Conservation (phyloP, 306 rosid species). For the Pterocarpus macrocarpus region DNA sequence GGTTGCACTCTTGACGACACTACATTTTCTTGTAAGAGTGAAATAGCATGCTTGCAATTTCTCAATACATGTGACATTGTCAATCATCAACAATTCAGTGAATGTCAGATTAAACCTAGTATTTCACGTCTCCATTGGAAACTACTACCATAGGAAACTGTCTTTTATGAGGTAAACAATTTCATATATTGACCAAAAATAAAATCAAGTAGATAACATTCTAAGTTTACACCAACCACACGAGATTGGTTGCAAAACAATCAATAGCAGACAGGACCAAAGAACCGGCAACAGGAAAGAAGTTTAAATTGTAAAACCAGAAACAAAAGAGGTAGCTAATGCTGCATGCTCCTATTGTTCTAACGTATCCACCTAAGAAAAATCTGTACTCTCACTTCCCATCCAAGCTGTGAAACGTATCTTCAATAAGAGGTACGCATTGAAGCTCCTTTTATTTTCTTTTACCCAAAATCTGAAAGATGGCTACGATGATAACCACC, state of each 20-base stretch:
- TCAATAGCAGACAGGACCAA: constrained; percentile 9
- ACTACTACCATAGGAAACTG: not conserved
- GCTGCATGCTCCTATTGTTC: constrained; percentile 47
- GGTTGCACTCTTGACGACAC: constrained; percentile 53
- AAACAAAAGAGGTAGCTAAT: constrained; percentile 24
- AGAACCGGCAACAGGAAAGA: not conserved
- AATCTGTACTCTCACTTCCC: constrained; percentile 40
- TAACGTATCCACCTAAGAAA: constrained; percentile 28
- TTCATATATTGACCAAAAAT: constrained; percentile 2
- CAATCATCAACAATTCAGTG: constrained; percentile 11
- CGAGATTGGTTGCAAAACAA: constrained; percentile 36
- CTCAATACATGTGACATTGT: constrained; percentile 27
- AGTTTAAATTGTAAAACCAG: constrained; percentile 31
- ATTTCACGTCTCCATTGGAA: not conserved
- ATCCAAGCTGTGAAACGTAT: constrained; percentile 41
- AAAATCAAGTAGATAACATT: constrained; percentile 1
- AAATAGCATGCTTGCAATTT: constrained; percentile 33
- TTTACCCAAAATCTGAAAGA: constrained; percentile 38
- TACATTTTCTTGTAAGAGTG: not conserved
- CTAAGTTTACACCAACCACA: constrained; percentile 41
- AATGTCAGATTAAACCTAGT: not conserved
- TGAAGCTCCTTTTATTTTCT: constrained; percentile 58
- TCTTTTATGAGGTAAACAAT: constrained; percentile 15
- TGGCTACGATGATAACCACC: constrained; percentile 58
- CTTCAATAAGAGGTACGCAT: constrained; percentile 47